Conservation (phyloP, 176 grass and related monocot species). For the Pharus latifolius region DNA sequence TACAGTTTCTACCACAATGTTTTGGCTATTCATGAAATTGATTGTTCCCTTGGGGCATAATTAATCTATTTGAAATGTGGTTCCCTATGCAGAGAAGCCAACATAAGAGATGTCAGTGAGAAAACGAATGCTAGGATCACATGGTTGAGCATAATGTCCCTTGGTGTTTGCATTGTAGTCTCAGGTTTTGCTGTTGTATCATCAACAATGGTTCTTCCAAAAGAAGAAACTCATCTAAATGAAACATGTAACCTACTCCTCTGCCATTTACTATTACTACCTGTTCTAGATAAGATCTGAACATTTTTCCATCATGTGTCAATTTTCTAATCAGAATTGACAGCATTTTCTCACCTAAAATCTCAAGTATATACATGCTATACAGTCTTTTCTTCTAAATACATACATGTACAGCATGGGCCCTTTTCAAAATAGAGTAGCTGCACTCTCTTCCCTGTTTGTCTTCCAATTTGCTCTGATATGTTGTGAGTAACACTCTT, state of each 20-base stretch:
- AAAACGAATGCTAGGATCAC: conserved; percentile 52
- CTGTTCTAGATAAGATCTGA: background rate
- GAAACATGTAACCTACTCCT: background rate
- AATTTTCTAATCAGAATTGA: conserved; percentile 13
- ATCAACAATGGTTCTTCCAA: conserved; percentile 58
- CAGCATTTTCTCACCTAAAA: background rate
- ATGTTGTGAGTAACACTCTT: background rate
- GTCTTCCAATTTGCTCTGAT: too few species aligned
- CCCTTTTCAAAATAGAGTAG: too few species aligned
- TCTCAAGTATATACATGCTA: background rate
- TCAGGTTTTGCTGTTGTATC: conserved; percentile 41
- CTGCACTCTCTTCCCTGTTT: too few species aligned
- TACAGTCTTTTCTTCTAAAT: too few species aligned
- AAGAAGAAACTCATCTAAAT: conserved; percentile 78
- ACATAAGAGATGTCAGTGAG: conserved; percentile 51
- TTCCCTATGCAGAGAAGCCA: conserved; percentile 50
- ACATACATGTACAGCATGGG: too few species aligned
- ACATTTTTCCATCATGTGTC: background rate
- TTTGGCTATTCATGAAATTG: background rate
- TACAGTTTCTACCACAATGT: background rate
- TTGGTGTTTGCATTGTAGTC: conserved; percentile 52
- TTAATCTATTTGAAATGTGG: background rate
- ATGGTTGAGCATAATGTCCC: conserved; percentile 55
- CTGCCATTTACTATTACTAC: background rate
- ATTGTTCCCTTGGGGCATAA: background rate